Percentiles rank a stretch among this genome's conserved stretches.
Evolutionary conservation across 768 basidiomycete species (phyloP).

Genomic region (Pleurotus tuoliensis): DNA sequence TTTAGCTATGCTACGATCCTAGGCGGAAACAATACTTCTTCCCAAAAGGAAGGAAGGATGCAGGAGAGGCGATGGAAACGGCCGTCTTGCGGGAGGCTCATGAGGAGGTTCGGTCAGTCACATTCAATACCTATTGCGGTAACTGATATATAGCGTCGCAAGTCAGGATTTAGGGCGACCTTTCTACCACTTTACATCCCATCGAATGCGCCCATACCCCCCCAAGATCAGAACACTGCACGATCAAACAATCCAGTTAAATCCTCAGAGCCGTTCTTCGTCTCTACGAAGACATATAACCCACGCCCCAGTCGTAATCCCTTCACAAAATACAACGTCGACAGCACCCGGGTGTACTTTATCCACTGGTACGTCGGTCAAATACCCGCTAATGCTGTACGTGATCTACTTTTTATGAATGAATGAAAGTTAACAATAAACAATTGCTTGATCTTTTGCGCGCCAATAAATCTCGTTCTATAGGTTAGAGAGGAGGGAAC

Average conservation of each 20-base stretch:
- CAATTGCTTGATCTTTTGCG: too few relatives aligned
- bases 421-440: too few relatives aligned
- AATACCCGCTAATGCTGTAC: slow-evolving; percentile 48
- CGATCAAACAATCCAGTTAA: slow-evolving; percentile 2
- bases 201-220: slow-evolving; percentile 38
- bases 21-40: slow-evolving; percentile 46
- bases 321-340: slow-evolving; percentile 8
- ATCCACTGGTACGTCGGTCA: slow-evolving; percentile 53
- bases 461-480: neutral
- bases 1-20: neutral
- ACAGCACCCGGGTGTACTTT: slow-evolving; percentile 46
- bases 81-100: slow-evolving; percentile 62
- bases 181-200: slow-evolving; percentile 44
- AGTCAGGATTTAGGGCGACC: slow-evolving; percentile 48
- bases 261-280: slow-evolving; percentile 43
- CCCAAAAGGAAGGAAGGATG: slow-evolving; percentile 63
- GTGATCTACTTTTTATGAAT: slow-evolving; percentile 9
- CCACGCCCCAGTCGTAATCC: slow-evolving; percentile 11
- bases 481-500: slow-evolving; percentile 35
- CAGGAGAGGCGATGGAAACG: slow-evolving; percentile 58
- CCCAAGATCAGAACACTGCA: slow-evolving; percentile 7
- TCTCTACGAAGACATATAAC: slow-evolving; percentile 28
- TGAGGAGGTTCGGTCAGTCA: slow-evolving; percentile 47
- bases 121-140: too few relatives aligned
- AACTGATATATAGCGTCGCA: neutral